Evolutionary conservation across 495 filamentous ascomycete species (phyloP).

Genomic region (Penicillium cataractarum): DNA sequence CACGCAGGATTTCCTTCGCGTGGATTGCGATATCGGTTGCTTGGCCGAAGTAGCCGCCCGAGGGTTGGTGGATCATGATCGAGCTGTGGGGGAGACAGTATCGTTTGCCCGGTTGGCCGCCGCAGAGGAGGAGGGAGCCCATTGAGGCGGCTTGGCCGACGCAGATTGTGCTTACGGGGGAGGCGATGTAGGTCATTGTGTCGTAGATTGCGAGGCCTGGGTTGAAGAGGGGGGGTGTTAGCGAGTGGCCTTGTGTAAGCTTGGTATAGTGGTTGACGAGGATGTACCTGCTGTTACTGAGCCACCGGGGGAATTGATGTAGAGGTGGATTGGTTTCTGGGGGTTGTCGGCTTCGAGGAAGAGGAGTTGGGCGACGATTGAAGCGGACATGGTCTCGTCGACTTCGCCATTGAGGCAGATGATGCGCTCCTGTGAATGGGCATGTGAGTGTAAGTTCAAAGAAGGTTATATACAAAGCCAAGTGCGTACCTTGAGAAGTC

Average conservation of each 20-base stretch:
- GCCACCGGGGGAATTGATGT: slow-evolving; percentile 96
- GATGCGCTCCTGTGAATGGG: slow-evolving; percentile 74
- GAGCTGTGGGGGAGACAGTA: slow-evolving; percentile 89
- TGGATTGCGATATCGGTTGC: slow-evolving; percentile 94
- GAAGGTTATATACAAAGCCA: neutral
- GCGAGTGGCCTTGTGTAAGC: neutral
- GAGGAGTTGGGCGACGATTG: slow-evolving; percentile 92
- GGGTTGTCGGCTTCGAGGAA: slow-evolving; percentile 98
- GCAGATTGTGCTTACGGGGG: slow-evolving; percentile 91
- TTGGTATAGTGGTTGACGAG: neutral
- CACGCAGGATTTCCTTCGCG: slow-evolving; percentile 91
- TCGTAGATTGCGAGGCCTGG: slow-evolving; percentile 93
- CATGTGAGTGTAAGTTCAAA: neutral
- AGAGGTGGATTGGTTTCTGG: slow-evolving; percentile 90
- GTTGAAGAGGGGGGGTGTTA: neutral
- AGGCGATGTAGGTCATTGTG: slow-evolving; percentile 96
- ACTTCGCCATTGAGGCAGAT: slow-evolving; percentile 93
- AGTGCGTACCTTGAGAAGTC: slow-evolving; percentile 66
- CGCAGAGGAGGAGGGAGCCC: slow-evolving; percentile 86
- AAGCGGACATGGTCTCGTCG: slow-evolving; percentile 83
- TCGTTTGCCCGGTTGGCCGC: slow-evolving; percentile 81
- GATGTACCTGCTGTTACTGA: slow-evolving; percentile 79
- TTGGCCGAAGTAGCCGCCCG: slow-evolving; percentile 88
- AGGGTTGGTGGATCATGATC: slow-evolving; percentile 96
- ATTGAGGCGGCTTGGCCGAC: slow-evolving; percentile 93